Evolutionary conservation across 2,329 filamentous ascomycete genomes (phyloP).

Genomic region (Colletotrichum australisinense): DNA sequence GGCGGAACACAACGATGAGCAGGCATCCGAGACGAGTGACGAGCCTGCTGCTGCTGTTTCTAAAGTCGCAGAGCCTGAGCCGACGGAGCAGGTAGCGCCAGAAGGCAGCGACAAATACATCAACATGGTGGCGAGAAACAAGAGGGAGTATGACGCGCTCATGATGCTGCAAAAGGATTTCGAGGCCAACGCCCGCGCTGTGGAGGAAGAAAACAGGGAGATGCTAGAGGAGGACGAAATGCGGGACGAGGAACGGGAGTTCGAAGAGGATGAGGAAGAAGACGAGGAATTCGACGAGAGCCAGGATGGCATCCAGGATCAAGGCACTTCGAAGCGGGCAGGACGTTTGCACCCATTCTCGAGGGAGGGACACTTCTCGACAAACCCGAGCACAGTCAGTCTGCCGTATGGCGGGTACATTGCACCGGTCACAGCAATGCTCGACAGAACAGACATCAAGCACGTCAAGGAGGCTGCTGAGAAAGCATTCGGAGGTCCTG

Average conservation of each 20-base stretch:
- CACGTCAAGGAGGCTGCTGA: constrained; percentile 82
- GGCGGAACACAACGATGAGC: background rate
- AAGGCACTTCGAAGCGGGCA: constrained; percentile 40
- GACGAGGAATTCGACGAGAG: constrained; percentile 49
- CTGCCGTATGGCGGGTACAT: constrained; percentile 78
- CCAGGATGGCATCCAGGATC: constrained; percentile 30
- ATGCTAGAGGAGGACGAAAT: constrained; percentile 51
- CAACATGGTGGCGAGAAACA: constrained; percentile 61
- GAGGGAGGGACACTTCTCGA: constrained; percentile 77
- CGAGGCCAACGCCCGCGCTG: constrained; percentile 51
- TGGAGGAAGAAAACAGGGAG: constrained; percentile 44
- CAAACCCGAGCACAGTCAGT: constrained; percentile 78
- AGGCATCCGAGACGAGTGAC: background rate
- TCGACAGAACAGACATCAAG: constrained; percentile 75
- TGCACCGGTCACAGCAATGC: constrained; percentile 74
- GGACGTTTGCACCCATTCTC: constrained; percentile 81
- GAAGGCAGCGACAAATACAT: constrained; percentile 55
- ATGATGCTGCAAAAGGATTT: constrained; percentile 69
- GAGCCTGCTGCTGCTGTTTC: background rate
- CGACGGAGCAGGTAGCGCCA: constrained; percentile 53
- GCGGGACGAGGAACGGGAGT: constrained; percentile 48
- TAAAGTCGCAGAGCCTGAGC: constrained; percentile 42
- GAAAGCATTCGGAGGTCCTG: constrained; percentile 78
- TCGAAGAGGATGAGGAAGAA: constrained; percentile 40
- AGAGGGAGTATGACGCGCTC: constrained; percentile 66